A percentile compares a stretch with the other conserved stretches of the same genome.
These are phyloP conservation scores for Fusarium torreyae DNA, from an alignment of 2,329 filamentous ascomycete species.

Conservation along the genomic window DNA sequence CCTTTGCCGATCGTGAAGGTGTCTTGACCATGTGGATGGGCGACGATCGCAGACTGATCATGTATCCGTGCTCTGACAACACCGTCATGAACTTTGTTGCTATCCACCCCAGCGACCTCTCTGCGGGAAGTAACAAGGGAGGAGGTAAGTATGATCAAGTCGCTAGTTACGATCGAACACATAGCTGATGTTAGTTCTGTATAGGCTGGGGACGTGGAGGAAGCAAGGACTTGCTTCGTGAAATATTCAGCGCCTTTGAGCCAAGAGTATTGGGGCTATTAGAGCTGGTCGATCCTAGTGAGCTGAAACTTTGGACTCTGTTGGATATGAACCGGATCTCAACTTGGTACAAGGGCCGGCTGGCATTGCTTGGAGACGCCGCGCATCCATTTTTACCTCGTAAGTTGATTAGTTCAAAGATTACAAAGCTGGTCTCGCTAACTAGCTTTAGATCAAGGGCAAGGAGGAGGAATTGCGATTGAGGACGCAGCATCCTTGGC, in stretches of 20 bases:
- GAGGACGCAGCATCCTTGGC: constrained; percentile 75
- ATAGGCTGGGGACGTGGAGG: constrained; percentile 59
- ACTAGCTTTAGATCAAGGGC: constrained; percentile 35
- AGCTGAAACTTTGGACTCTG: constrained; percentile 71
- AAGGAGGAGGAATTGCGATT: constrained; percentile 72
- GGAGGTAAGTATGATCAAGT: neutral
- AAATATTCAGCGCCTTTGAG: constrained; percentile 60
- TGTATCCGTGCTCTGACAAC: constrained; percentile 64
- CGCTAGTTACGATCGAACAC: rapidly evolving
- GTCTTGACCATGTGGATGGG: constrained; percentile 57
- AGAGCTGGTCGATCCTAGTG: constrained; percentile 59
- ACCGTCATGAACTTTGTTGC: constrained; percentile 64
- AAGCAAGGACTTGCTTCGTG: constrained; percentile 56
- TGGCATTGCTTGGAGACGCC: constrained; percentile 76
- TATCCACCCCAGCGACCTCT: constrained; percentile 61
- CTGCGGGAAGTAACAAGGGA: constrained; percentile 14
- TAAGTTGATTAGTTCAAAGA: rapidly evolving
- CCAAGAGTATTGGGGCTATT: constrained; percentile 58
- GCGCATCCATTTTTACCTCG: constrained; percentile 76
- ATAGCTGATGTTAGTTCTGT: neutral
- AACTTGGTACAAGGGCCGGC: constrained; percentile 66
- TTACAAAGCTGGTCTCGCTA: rapidly evolving
- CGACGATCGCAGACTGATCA: constrained; percentile 60
- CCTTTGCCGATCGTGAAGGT: constrained; percentile 25
- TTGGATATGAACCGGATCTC: constrained; percentile 74